Evolutionary conservation across 2,329 filamentous ascomycete genomes (phyloP), one percentile per base, ranked within the genome.

Genomic region (Sporothrix pseudoabietina): DNA sequence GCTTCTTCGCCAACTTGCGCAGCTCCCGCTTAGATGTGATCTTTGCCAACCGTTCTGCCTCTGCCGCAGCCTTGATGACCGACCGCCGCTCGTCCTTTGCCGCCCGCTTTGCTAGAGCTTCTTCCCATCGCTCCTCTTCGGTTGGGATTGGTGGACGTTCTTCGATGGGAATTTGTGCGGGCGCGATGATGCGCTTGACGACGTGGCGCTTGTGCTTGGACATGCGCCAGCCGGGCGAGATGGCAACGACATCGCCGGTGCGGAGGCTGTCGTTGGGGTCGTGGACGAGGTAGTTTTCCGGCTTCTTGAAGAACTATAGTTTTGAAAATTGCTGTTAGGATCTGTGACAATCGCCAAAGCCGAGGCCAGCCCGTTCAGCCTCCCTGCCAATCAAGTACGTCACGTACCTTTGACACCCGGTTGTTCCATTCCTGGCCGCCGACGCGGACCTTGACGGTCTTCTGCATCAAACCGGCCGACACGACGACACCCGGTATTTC

Each of bases 391-490:
- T 19, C 39, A 63, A n/a, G 35, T 26, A 26, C n/a, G 19, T 35
- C 39, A 74, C 80, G 71, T 80, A 93, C 92, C 86, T 95, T 95
- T 80, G 90, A 86, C 72, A 95, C 87, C 75, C 87, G 85, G 74
- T 86, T 87, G 80, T 94, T 92, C 90, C 91, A 95, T 79, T 88
- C 87, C 79, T 90, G 88, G 16, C 86, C 87, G 70, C 91, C 90
- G 16, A 94, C 86, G 76, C 90, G 88, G 75, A 94, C 92, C 82
- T 92, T 94, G 73, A 94, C 91, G 2, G 92, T 94, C 82, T 91
- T 92, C 74, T 89, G 83, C 91, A 94, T 94, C 74, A 90, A 86
- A 26, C 92, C 93, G 7, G 92, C 89, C 57, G 92, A 93, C 69
- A 94, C 88, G 32, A 95, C 93, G 55, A 95, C 88, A 75, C 91